Evolutionary conservation across 2,329 filamentous ascomycete genomes (phyloP), one percentile per base, ranked within the genome.

Genomic region (Diaporthe vaccinii): DNA sequence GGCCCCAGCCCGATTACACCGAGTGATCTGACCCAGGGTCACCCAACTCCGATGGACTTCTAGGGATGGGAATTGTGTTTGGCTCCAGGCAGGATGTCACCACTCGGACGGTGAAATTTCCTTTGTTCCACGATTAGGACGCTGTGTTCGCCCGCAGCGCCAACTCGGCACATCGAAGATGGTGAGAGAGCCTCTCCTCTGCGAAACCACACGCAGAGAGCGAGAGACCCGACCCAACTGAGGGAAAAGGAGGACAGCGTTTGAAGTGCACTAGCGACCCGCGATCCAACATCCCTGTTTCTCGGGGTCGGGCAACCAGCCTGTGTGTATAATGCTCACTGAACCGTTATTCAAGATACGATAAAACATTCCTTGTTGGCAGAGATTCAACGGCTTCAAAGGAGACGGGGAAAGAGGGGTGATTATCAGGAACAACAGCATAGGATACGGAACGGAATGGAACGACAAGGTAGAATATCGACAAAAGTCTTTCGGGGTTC

Each of bases 11-110:
- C 75, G 17, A 74, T 70, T 8, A 76, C 75, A 10, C 73, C 73
- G 8, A 59, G 53, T n/a, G 55, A 76, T 41, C 36, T 75, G 44
- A 73, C 57, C 20, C 57, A 59, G 39, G 36, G 46, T 28, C 74
- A 75, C 4, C 44, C 62, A 28, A 76, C 75, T 28, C 75, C 72
- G 22, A 76, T 76, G 75, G 75, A 74, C 9, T 72, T 46, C 36
- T 76, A 61, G 36, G 15, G 1, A 51, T n/a, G n/a, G 57, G 20
- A 62, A 25, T 39, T 51, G 15, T 31, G 12, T 8, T 12, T 34
- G 31, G 3, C n/a, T 8, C 14, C 4, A 20, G 20, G 44, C 44
- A 53, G 6, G 22, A 41, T 41, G 15, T 7, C 31, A 41, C n/a
- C 25, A 49, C 39, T 46, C 53, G 39, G 46, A 31, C 31, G 15